Evolutionary conservation across 371 early-diverging fungal genomes (phyloP), one percentile per base, ranked within the genome.

Genomic region (Actinomucor elegans): DNA sequence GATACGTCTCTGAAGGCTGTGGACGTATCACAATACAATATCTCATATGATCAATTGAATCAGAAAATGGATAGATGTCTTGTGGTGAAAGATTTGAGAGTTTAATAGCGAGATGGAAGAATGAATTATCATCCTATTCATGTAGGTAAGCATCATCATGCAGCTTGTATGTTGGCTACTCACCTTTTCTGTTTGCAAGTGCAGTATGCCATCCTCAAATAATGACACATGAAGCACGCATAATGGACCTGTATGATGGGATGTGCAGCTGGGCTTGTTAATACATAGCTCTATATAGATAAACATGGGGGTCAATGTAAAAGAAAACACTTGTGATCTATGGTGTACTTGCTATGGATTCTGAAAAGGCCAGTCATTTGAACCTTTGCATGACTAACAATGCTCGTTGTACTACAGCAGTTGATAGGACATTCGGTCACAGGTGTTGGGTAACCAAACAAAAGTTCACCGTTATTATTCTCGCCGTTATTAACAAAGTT

Each of bases 11-110:
- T 4, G 64, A 57, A 10, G 66, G 68, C 1, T 46, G 48, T 5
- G 73, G 55, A 15, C 75, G 71, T 36, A 85, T 68, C 8, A 73
- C 77, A 49, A 85, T 81, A 40, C 81, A 79, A 50, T 78, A 71
- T 23, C 67, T 64, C 34, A 64, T 71, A 17, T 64, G 69, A 51
- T 83, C 80, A 40, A 83, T 61, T 9, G 83, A 74, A 49, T 83
- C 75, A 31, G 73, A 69, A 21, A 80, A 50, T 14, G 68, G 38
- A 54, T 75, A 77, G 8, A 77, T 65, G 21, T 77, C 69, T 11
- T 72, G 71, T 28, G 76, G 61, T 5, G 67, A 63, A 2, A 73
- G 27, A 8, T 37, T 40, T 1, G 41, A 48, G 0, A 69, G 49
- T 20, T 65, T 45, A 43, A 69, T 61, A 8, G 59, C 51, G 20